Evolutionary conservation across 768 basidiomycete genomes (phyloP), one percentile per base, ranked within the genome.

Genomic region (Lentinula aciculospora): DNA sequence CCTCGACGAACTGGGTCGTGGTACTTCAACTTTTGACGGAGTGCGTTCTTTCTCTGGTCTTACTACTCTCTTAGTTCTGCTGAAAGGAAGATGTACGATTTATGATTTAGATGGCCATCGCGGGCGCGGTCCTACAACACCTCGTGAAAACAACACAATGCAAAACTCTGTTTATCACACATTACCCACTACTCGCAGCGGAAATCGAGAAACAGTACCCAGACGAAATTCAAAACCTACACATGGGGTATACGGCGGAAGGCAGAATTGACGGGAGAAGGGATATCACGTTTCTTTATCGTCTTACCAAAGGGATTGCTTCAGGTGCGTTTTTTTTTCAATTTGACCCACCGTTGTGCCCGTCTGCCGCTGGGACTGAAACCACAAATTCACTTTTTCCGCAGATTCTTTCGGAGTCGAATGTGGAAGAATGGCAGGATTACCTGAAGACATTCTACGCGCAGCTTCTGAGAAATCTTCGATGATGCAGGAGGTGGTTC

Each of bases 11-110:
- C 79, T 96, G 9, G 94, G 94, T 27, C 76, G 93, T 39, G 95
- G 96, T 15, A 98, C 94, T 0, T 88, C 89, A 0, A 96, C 96
- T 0, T 93, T 88, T 61, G 96, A 99, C 67, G 96, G 96, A 13
- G 82, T 82, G 66, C 56, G 76, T 70, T 47, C 21, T 53, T n/a
- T n/a, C n/a, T n/a, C n/a, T n/a, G n/a, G n/a, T n/a, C n/a, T n/a
- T n/a, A n/a, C n/a, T n/a, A n/a, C 58, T 31, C 32, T 28, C 45
- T 56, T 36, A 1, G 13, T 32, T 10, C 27, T 51, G 28, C 28
- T 46, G 31, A n/a, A 0, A 21, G 9, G 8, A 21, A 32, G 40
- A 32, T n/a, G 8, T 23, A 29, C 65, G 15, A 61, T 7, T 31
- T 21, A 27, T 21, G 42, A 42, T 56, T 40, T 19, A 92, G 84